Conservation (phyloP, 768 basidiomycete species). For the Sutorius australiensis region DNA sequence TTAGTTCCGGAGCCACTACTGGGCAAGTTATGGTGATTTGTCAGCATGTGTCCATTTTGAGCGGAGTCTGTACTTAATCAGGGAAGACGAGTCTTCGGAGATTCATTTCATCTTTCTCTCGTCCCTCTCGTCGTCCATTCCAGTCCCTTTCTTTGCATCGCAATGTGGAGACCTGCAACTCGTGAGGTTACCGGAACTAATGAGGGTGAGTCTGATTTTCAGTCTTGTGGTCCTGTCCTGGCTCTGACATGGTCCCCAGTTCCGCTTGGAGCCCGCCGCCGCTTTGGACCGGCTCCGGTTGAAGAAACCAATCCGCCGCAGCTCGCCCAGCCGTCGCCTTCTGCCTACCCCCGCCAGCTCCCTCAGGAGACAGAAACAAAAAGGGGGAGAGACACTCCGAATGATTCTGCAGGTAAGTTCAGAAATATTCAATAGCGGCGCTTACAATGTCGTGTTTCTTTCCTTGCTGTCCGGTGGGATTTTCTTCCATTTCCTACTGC, state of each 20-base stretch:
- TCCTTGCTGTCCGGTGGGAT: constrained; percentile 35
- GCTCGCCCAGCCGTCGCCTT: constrained; percentile 82
- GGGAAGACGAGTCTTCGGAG: constrained; percentile 27
- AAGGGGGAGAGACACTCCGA: constrained; percentile 63
- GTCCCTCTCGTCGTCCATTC: constrained; percentile 11
- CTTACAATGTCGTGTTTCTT: constrained; percentile 37
- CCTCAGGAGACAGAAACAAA: constrained; percentile 56
- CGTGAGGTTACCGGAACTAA: constrained; percentile 91
- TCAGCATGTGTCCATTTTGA: constrained; percentile 30
- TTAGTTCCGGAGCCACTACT: background rate
- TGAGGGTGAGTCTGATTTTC: constrained; percentile 58
- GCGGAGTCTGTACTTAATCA: constrained; percentile 32
- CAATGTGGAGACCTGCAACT: constrained; percentile 88
- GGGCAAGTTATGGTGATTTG: constrained; percentile 11
- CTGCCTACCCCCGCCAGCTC: constrained; percentile 71
- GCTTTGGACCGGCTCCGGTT: constrained; percentile 83
- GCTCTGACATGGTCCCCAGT: constrained; percentile 38
- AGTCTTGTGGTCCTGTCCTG: constrained; percentile 2
- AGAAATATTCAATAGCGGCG: constrained; percentile 32
- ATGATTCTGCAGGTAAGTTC: constrained; percentile 74
- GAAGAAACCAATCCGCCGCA: constrained; percentile 83
- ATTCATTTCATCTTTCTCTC: constrained; percentile 30
- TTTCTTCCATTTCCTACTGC: constrained; percentile 24
- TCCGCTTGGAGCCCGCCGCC: constrained; percentile 83
- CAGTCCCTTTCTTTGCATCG: constrained; percentile 35